Base-by-base conservation (phyloP, 2,329 filamentous ascomycete species). In the Aspergillus ustus region DNA sequence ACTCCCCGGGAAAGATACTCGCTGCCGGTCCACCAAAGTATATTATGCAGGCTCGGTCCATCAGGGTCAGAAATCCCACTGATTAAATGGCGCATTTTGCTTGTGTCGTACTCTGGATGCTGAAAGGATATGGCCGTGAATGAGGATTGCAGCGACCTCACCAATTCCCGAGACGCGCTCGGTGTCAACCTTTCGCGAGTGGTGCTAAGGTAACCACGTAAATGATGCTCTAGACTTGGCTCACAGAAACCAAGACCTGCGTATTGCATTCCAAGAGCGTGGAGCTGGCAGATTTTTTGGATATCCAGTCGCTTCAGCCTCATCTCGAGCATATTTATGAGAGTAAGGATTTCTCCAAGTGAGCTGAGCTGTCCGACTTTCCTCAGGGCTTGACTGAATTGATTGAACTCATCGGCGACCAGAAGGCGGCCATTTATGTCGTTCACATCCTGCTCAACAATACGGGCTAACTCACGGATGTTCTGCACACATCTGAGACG, bases 281-380 rank as follows among this genome's bases (percentile, higher is more conserved):
- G 67, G 7, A 72, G 25, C 2, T 59, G 17, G 15, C 51, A 45
- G 2, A 53, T 60, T 5, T 71, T 34, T 13, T 46, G 45, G 2
- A 66, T 59, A 4, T 59, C 37, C 9, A 74, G 52, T 20, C 55
- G 67, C 17, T 67, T 54, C 37, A 75, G 57, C 58, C 76, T 73
- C 50, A 64, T 64, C 40, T 70, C 55, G 28, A 76, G 64, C 19
- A 72, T 74, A 60, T 72, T 72, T 31, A 78, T 58, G 3, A 67
- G 61, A 6, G 67, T 67, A 17, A 76, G 63, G 20, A 78, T 69
- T 51, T 78, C 75, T 8, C 67, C 63, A 48, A 69, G 70, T 15
- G 72, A 70, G 51, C 66, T 61, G 31, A 63, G 53, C n/a, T 50
- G 64, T 55, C 70, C 61, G 57, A 68, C 74, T 25, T 58, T 66